Conservation (phyloP, 1,284 basidiomycete genomes). For the Dichomitus squalens region DNA sequence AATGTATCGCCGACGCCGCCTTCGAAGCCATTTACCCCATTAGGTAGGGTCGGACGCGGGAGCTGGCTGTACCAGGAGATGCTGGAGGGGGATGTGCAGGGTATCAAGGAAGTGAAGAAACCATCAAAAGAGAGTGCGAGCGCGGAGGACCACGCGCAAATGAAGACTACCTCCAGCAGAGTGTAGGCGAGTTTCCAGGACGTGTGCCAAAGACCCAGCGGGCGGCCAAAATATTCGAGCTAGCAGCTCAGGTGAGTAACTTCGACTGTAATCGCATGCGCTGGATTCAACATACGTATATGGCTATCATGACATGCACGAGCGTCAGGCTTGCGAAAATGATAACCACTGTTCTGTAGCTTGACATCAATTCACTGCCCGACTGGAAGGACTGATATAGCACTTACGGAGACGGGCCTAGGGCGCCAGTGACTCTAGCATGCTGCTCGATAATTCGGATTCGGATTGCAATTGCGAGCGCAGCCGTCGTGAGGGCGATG, state of each 20-base stretch:
- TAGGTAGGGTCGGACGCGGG: slow-evolving; percentile 47
- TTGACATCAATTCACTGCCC: slow-evolving; percentile 11
- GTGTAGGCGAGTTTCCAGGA: slow-evolving; percentile 82
- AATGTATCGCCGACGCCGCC: slow-evolving; percentile 55
- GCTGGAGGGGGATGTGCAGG: slow-evolving; percentile 62
- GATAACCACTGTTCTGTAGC: slow-evolving; percentile 75
- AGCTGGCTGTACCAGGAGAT: slow-evolving; percentile 75
- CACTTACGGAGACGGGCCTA: slow-evolving; percentile 82
- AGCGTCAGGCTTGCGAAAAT: slow-evolving; percentile 86
- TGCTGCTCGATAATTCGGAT: slow-evolving; percentile 64
- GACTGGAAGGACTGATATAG: neutral
- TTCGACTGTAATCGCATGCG: neutral
- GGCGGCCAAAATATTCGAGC: slow-evolving; percentile 91
- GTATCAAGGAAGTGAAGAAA: slow-evolving; percentile 85
- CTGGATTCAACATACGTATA: slow-evolving; percentile 61
- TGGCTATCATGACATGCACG: slow-evolving; percentile 82
- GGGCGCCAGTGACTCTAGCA: slow-evolving; percentile 59
- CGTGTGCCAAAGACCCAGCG: slow-evolving; percentile 87
- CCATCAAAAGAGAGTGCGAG: slow-evolving; percentile 89
- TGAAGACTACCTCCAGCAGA: slow-evolving; percentile 83
- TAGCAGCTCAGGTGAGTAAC: slow-evolving; percentile 34
- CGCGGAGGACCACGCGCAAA: slow-evolving; percentile 91
- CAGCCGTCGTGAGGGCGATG: slow-evolving; percentile 78
- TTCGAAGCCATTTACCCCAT: slow-evolving; percentile 42
- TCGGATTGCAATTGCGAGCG: slow-evolving; percentile 79